phyloP scores from a whole-genome alignment of 495 filamentous ascomycete genomes.

The Hypoxylon rickii region DNA sequence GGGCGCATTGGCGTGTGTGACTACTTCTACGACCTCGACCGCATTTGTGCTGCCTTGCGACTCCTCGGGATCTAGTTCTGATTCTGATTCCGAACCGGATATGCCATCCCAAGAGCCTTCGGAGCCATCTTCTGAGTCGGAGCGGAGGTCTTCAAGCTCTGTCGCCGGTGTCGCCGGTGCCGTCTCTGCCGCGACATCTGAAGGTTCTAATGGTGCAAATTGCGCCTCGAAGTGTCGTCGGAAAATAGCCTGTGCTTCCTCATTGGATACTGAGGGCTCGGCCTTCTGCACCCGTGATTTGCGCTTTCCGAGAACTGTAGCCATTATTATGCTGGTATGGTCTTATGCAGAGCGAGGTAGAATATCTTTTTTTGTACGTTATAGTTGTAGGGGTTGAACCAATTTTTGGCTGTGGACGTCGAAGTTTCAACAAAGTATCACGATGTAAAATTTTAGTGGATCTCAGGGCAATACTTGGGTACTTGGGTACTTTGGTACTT shows the following conservation, averaged over 20 bases:
- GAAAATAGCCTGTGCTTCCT: constrained; percentile 60
- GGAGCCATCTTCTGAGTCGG: constrained; percentile 48
- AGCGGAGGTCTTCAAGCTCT: constrained; percentile 28
- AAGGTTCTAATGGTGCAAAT: constrained; percentile 69
- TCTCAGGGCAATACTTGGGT: no score
- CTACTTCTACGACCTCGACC: constrained; percentile 57
- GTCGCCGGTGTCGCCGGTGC: not conserved
- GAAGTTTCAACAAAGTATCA: no score
- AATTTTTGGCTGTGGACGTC: no score
- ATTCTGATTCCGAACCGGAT: constrained; percentile 43
- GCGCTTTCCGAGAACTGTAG: constrained; percentile 48
- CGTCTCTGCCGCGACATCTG: constrained; percentile 35
- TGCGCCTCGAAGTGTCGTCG: constrained; percentile 84
- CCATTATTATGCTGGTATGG: constrained; percentile 40
- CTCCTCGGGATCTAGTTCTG: constrained; percentile 16
- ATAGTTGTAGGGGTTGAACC: no score
- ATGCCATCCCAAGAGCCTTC: constrained; percentile 64
- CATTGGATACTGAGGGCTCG: constrained; percentile 27
- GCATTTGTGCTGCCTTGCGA: constrained; percentile 16
- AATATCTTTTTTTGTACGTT: no score
- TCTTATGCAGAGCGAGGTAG: no score
- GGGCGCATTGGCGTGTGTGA: constrained; percentile 61
- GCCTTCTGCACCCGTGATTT: constrained; percentile 40
- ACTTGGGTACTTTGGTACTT: no score
- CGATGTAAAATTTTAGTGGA: no score